Percentiles rank a stretch among this genome's conserved stretches.
These are phyloP conservation scores for Chaetomium fimeti DNA, from an alignment of 495 filamentous ascomycete species.

Conservation along the genomic window DNA sequence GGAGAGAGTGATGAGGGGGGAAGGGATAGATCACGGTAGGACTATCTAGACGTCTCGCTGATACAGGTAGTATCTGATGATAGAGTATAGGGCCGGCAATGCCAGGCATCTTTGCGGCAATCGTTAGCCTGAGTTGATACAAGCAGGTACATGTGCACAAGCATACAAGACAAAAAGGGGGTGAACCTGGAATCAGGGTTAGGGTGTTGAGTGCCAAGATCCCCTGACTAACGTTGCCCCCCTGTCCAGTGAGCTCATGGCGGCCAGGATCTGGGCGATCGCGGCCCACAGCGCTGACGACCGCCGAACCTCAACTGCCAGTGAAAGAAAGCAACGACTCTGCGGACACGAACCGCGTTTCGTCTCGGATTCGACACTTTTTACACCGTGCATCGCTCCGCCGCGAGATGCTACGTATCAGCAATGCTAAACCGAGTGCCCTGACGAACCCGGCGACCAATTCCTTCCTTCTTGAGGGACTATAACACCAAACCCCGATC, in stretches of 20 bases:
- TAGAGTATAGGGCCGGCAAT: no score
- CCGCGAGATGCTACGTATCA: constrained; percentile 32
- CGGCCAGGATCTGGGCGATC: neutral
- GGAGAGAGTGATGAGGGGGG: neutral
- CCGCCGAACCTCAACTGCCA: constrained; percentile 3
- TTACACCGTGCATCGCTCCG: constrained; percentile 11
- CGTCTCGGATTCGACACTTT: constrained; percentile 1
- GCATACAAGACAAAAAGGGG: no score
- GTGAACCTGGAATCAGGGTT: neutral
- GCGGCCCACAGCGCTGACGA: neutral
- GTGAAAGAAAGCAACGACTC: constrained; percentile 1
- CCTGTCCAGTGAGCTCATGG: constrained; percentile 2
- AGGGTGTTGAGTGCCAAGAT: neutral
- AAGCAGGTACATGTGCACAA: no score
- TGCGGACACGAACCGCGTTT: neutral
- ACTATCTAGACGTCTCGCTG: no score
- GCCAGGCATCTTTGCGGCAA: no score
- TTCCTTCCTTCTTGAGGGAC: constrained; percentile 1
- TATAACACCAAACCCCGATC: constrained; percentile 7
- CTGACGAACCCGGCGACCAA: constrained; percentile 21
- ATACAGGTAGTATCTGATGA: no score
- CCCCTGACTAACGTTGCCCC: neutral
- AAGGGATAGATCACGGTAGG: neutral
- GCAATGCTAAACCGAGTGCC: constrained; percentile 30
- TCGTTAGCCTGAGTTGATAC: no score